Conservation (phyloP, 805 yeast species). For the Cyberlindnera subsufficiens region DNA sequence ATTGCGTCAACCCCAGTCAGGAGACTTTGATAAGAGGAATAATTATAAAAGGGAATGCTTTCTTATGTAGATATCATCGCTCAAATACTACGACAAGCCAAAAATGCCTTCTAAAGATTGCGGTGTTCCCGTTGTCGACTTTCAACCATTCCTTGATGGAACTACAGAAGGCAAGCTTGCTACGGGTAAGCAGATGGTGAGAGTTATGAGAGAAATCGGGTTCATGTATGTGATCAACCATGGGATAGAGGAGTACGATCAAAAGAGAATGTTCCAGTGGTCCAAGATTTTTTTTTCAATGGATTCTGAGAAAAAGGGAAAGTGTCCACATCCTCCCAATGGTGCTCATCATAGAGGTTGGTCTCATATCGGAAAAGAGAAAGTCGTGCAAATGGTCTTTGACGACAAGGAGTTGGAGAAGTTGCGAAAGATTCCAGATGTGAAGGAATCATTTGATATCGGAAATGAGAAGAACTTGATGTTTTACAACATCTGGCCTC, state of each 20-base stretch:
- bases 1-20: too few species aligned
- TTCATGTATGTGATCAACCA: slow-evolving; percentile 22
- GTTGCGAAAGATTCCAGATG: slow-evolving; percentile 21
- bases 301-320: slow-evolving; percentile 10
- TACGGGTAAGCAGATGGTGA: slow-evolving; percentile 22
- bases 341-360: slow-evolving; percentile 26
- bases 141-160: slow-evolving; percentile 23
- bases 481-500: slow-evolving; percentile 24
- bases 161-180: slow-evolving; percentile 16
- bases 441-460: slow-evolving; percentile 24
- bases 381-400: slow-evolving; percentile 25
- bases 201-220: slow-evolving; percentile 21
- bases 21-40: too few species aligned
- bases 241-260: slow-evolving; percentile 15
- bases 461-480: slow-evolving; percentile 16
- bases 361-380: slow-evolving; percentile 23
- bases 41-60: too few species aligned
- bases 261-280: slow-evolving; percentile 19
- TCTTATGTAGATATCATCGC: too few species aligned
- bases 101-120: too few species aligned
- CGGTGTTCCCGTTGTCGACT: slow-evolving; percentile 25
- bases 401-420: slow-evolving; percentile 12
- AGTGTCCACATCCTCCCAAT: slow-evolving; percentile 22
- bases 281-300: slow-evolving; percentile 16
- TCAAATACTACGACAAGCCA: too few species aligned